Evolutionary conservation across 2,329 filamentous ascomycete genomes (phyloP).

Genomic region (Coniella vitis): DNA sequence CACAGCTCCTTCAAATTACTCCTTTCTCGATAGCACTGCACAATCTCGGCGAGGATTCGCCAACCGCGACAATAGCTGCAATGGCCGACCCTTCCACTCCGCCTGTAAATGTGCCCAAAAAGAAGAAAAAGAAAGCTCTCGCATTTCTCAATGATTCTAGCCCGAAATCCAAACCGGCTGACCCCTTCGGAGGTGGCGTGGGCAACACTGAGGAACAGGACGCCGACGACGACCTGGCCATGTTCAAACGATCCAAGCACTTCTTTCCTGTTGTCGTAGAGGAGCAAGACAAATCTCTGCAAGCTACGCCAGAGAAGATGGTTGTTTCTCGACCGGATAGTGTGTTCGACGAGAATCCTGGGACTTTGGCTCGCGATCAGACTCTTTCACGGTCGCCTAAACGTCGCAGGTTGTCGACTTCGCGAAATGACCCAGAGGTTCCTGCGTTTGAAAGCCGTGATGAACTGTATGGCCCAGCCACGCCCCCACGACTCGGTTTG

Average conservation of each 20-base stretch:
- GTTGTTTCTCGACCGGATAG: conserved; percentile 1
- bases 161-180: not conserved
- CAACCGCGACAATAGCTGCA: not conserved
- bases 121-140: conserved; percentile 19
- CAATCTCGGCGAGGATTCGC: not conserved
- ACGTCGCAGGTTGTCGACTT: conserved; percentile 11
- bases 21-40: too few relatives aligned
- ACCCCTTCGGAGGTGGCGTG: not conserved
- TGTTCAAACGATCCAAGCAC: conserved; percentile 45
- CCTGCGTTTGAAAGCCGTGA: conserved; percentile 1
- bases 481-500: conserved; percentile 5
- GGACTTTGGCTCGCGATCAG: conserved; percentile 10
- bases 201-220: conserved; percentile 2
- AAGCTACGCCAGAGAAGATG: conserved; percentile 7
- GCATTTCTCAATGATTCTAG: conserved; percentile 21
- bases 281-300: conserved; percentile 18
- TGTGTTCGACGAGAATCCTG: conserved; percentile 12
- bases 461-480: conserved; percentile 14
- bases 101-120: conserved; percentile 16
- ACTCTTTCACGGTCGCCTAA: conserved; percentile 5
- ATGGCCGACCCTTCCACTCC: conserved; percentile 7
- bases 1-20: too few relatives aligned
- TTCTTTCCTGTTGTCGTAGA: conserved; percentile 35
- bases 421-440: not conserved
- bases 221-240: conserved; percentile 31